Percentiles rank a stretch among this genome's conserved stretches.
phyloP scores from a whole-genome alignment of 2,329 filamentous ascomycete genomes.

The Sphaceloma murrayae region DNA sequence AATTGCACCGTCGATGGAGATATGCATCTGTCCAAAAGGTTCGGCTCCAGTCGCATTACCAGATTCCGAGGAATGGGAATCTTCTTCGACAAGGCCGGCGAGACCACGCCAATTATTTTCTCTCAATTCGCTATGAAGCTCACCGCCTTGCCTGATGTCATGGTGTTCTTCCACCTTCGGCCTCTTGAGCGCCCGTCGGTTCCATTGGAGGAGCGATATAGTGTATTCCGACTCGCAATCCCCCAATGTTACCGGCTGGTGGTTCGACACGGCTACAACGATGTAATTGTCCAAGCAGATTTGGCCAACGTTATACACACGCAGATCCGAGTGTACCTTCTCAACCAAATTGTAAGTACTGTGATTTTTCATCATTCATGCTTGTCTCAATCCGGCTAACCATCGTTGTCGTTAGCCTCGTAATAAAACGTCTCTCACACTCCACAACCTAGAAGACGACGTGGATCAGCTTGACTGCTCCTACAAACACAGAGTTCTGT shows the following conservation, averaged over 20 bases:
- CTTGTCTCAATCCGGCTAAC: too few species aligned
- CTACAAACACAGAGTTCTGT: conserved; percentile 21
- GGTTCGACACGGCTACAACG: conserved; percentile 22
- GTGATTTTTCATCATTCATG: too few species aligned
- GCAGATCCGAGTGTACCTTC: too few species aligned
- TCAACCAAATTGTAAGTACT: too few species aligned
- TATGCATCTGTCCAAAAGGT: conserved; percentile 33
- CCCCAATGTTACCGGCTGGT: conserved; percentile 23
- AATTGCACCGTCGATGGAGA: conserved; percentile 14
- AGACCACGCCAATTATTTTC: conserved; percentile 37
- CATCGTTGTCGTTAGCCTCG: too few species aligned
- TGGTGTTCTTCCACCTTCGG: conserved; percentile 23
- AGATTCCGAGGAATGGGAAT: conserved; percentile 50
- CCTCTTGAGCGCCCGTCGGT: conserved; percentile 21
- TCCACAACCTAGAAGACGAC: too few species aligned
- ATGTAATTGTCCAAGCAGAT: conserved; percentile 23
- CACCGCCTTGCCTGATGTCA: conserved; percentile 21
- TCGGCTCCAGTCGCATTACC: conserved; percentile 34
- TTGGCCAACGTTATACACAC: conserved; percentile 21
- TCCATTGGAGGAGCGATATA: conserved; percentile 20
- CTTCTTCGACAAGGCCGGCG: conserved; percentile 69
- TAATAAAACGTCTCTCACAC: too few species aligned
- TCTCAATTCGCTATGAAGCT: conserved; percentile 23
- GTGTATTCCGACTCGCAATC: conserved; percentile 20
- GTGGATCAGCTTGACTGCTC: conserved; percentile 21